These are phyloP conservation scores for Trichoderma endophyticum DNA, from an alignment of 2,329 filamentous ascomycete species.

Conservation along the genomic window DNA sequence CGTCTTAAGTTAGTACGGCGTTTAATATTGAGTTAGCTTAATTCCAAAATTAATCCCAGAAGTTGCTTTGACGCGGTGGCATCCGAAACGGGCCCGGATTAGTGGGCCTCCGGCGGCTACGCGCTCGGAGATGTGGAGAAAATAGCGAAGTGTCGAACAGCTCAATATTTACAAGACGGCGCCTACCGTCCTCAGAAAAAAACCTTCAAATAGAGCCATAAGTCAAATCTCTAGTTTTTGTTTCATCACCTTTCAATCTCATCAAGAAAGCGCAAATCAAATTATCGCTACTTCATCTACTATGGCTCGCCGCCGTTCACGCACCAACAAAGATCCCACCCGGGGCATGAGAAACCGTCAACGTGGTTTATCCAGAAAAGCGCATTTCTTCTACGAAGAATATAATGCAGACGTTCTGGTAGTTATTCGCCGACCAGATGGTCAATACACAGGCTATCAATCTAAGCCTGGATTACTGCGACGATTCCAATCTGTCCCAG, in stretches of 20 bases:
- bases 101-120: no score
- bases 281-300: background rate
- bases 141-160: no score
- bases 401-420: slow-evolving; percentile 16
- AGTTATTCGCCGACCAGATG: background rate
- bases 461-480: slow-evolving; percentile 9
- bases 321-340: slow-evolving; percentile 1
- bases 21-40: background rate
- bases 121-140: no score
- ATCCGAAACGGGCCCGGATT: no score
- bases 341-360: background rate
- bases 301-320: background rate
- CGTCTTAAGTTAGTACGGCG: background rate
- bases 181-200: no score
- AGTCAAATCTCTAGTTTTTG: no score
- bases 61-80: no score
- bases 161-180: no score
- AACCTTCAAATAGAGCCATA: no score
- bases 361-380: slow-evolving; percentile 7
- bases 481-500: background rate
- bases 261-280: no score
- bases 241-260: no score
- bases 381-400: background rate
- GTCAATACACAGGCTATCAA: slow-evolving; percentile 9
- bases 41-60: background rate